phyloP scores from a whole-genome alignment of 129 eudicot species.

The Flaveria bidentis region DNA sequence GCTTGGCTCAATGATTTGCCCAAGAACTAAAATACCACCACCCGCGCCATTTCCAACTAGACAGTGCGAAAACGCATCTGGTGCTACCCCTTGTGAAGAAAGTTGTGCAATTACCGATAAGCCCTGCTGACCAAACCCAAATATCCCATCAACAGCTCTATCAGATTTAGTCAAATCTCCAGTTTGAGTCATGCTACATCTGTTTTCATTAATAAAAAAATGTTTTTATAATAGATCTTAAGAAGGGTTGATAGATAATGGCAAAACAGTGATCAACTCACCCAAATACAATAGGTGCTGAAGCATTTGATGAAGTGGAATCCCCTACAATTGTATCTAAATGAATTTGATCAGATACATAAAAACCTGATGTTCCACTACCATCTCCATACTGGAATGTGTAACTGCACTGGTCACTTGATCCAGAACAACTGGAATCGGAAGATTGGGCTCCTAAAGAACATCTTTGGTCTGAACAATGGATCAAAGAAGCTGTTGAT shows the following conservation, averaged over 20 bases:
- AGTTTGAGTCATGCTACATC: conserved; percentile 83
- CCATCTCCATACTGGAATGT: conserved; percentile 96
- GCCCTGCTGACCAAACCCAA: conserved; percentile 96
- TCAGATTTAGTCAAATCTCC: conserved; percentile 91
- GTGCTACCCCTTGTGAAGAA: conserved; percentile 74
- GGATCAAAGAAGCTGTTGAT: conserved; percentile 56
- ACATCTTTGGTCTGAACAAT: conserved; percentile 85
- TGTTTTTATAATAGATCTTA: not conserved
- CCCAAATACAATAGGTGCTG: conserved; percentile 88
- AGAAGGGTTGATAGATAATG: not conserved
- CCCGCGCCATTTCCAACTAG: conserved; percentile 75
- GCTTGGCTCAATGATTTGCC: conserved; percentile 84
- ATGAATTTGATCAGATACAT: conserved; percentile 70
- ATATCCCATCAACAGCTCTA: conserved; percentile 93
- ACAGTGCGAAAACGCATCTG: conserved; percentile 88
- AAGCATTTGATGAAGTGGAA: conserved; percentile 53
- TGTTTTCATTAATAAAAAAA: conserved; percentile 41
- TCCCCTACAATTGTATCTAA: conserved; percentile 70
- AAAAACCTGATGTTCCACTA: conserved; percentile 85
- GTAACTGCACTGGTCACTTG: conserved; percentile 70
- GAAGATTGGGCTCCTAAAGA: conserved; percentile 63
- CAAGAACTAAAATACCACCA: conserved; percentile 93
- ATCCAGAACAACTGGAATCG: conserved; percentile 64
- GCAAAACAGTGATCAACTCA: conserved; percentile 35
- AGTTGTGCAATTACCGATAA: conserved; percentile 91